These are phyloP conservation scores for Gymnopilus junonius DNA, from an alignment of 768 basidiomycete genomes.

Conservation along the genomic window DNA sequence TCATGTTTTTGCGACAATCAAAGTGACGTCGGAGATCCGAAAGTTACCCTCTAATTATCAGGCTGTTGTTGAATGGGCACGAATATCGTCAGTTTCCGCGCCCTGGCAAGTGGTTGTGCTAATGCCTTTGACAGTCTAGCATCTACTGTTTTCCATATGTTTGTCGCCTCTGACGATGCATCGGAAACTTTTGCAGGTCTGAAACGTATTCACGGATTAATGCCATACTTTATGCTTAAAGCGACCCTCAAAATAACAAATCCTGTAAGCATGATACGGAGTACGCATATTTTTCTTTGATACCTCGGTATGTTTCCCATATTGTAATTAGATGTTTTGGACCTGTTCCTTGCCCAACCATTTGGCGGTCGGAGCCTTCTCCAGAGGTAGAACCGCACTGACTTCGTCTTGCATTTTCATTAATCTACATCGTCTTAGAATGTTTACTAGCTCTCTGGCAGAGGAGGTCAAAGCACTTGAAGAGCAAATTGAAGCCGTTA, in stretches of 20 bases:
- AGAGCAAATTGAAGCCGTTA: constrained; percentile 87
- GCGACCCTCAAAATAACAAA: constrained; percentile 91
- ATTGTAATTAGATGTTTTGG: constrained; percentile 61
- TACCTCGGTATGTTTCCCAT: constrained; percentile 1
- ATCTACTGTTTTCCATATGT: constrained; percentile 94
- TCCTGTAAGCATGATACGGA: constrained; percentile 95
- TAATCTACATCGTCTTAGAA: constrained; percentile 49
- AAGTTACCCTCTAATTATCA: constrained; percentile 84
- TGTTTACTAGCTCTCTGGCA: constrained; percentile 92
- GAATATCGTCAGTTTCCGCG: constrained; percentile 78
- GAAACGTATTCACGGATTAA: constrained; percentile 92
- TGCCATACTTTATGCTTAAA: constrained; percentile 98
- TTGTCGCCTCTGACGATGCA: constrained; percentile 90
- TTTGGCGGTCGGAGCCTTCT: constrained; percentile 93
- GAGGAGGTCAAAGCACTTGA: constrained; percentile 88
- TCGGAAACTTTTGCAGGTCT: constrained; percentile 87
- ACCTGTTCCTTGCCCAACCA: constrained; percentile 95
- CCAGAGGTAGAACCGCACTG: constrained; percentile 62
- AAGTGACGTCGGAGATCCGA: constrained; percentile 74
- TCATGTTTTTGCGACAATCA: constrained; percentile 87
- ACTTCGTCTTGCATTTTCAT: neutral
- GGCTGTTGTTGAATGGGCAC: constrained; percentile 94
- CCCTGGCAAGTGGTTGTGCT: neutral
- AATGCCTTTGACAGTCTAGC: constrained; percentile 64
- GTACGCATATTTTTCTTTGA: constrained; percentile 39